phyloP scores from a whole-genome alignment of 768 basidiomycete species.

The Mycena vulgaris region DNA sequence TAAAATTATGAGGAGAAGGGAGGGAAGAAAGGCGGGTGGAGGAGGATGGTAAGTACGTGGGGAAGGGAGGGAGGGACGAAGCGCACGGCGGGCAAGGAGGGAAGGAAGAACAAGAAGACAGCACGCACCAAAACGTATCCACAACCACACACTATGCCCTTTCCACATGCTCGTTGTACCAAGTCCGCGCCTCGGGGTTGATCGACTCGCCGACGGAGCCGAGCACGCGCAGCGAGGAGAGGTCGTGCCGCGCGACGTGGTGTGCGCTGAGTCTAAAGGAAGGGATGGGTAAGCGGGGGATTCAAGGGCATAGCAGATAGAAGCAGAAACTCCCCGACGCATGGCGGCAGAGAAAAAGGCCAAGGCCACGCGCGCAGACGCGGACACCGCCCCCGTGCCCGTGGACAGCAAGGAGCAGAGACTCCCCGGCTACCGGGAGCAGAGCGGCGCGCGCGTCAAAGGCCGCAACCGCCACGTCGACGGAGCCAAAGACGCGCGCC shows the following conservation, averaged over 20 bases:
- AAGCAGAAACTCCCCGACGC: too few species aligned
- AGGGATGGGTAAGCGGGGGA: background rate
- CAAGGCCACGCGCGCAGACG: too few species aligned
- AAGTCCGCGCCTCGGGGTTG: slow-evolving; percentile 99
- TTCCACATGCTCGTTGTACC: slow-evolving; percentile 97
- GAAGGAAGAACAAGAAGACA: background rate
- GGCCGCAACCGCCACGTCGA: too few species aligned
- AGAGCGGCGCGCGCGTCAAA: too few species aligned
- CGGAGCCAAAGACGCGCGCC: too few species aligned
- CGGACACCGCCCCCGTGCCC: too few species aligned
- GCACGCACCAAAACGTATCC: slow-evolving; percentile 86
- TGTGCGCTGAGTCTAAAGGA: slow-evolving; percentile 77
- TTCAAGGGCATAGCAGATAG: background rate
- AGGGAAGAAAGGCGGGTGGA: too few species aligned
- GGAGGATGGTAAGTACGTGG: too few species aligned
- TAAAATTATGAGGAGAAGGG: background rate
- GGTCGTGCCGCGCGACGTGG: slow-evolving; percentile 87
- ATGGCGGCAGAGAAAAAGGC: too few species aligned
- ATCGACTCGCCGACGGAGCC: slow-evolving; percentile 98
- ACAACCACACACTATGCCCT: slow-evolving; percentile 90
- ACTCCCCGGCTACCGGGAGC: too few species aligned
- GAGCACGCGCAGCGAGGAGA: slow-evolving; percentile 86
- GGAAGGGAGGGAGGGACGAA: background rate
- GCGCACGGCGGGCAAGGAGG: too few species aligned
- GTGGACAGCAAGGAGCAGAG: too few species aligned